Percentiles rank a stretch among this genome's conserved stretches.
Conservation (phyloP, 441 rosid genomes). For the Eruca vesicaria region DNA sequence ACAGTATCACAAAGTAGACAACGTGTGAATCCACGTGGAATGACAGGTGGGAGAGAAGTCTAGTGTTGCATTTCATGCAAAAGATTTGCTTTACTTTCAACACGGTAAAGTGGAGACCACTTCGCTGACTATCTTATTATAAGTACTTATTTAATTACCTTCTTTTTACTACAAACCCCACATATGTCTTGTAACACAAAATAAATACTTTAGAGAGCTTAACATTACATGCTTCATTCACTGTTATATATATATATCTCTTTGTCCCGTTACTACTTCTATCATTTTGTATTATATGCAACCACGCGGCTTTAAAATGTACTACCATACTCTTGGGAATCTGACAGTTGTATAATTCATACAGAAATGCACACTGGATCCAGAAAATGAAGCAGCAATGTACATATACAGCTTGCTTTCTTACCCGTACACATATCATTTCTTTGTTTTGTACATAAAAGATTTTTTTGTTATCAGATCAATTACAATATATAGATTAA, state of each 20-base stretch:
- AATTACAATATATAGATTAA: neutral
- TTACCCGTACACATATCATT: too few species aligned
- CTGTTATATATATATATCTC: neutral
- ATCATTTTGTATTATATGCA: neutral
- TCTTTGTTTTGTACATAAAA: neutral
- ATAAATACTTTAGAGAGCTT: too few species aligned
- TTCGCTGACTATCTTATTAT: constrained; percentile 1
- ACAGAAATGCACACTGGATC: neutral
- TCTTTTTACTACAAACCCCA: too few species aligned
- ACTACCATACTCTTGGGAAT: neutral
- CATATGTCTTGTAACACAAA: too few species aligned
- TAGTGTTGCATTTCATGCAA: neutral
- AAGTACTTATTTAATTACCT: too few species aligned
- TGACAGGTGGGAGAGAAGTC: constrained; percentile 32
- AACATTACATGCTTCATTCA: neutral
- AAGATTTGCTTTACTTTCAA: constrained; percentile 27
- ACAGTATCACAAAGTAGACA: too few species aligned
- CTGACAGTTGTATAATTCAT: constrained; percentile 23
- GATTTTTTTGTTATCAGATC: neutral
- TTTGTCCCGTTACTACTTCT: neutral
- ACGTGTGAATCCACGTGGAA: constrained; percentile 28
- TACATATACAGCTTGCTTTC: neutral
- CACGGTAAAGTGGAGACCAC: constrained; percentile 37
- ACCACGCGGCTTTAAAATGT: constrained; percentile 23
- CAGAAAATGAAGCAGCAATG: neutral